Conservation (phyloP, 495 filamentous ascomycete species). For the Amniculicola lignicola region DNA sequence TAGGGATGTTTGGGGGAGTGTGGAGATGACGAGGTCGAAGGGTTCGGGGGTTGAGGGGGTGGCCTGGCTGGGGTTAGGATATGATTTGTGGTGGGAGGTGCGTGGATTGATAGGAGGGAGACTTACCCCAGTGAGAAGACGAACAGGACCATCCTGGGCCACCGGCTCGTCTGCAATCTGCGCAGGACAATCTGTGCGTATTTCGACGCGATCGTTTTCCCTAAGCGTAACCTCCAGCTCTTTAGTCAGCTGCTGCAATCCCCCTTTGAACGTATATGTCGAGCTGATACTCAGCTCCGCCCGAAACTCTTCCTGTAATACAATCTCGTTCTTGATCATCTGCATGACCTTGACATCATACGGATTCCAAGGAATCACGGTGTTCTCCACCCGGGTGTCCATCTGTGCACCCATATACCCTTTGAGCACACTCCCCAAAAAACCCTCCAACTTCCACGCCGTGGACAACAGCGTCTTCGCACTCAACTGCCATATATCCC, state of each 20-base stretch:
- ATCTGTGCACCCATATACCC: background rate
- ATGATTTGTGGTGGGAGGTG: background rate
- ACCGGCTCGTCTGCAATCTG: background rate
- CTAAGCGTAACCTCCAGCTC: conserved; percentile 48
- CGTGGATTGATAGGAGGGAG: background rate
- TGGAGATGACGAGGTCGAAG: conserved; percentile 26
- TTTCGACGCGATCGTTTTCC: conserved; percentile 50
- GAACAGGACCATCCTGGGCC: background rate
- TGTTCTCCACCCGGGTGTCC: background rate
- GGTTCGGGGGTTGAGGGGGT: conserved; percentile 8
- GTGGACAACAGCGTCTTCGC: conserved; percentile 58
- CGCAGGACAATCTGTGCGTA: conserved; percentile 45
- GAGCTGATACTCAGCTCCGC: conserved; percentile 39
- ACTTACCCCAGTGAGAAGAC: conserved; percentile 21
- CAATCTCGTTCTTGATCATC: conserved; percentile 13
- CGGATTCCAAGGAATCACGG: background rate
- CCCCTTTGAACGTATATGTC: conserved; percentile 60
- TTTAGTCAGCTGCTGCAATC: conserved; percentile 54
- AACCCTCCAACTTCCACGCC: conserved; percentile 52
- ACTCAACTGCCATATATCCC: conserved; percentile 79
- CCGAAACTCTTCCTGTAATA: background rate
- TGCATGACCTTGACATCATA: background rate
- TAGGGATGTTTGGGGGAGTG: conserved; percentile 14
- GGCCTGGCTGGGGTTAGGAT: conserved; percentile 10
- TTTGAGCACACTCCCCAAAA: conserved; percentile 37